phyloP scores from a whole-genome alignment of 495 filamentous ascomycete species.

The Aspergillus campestris region DNA sequence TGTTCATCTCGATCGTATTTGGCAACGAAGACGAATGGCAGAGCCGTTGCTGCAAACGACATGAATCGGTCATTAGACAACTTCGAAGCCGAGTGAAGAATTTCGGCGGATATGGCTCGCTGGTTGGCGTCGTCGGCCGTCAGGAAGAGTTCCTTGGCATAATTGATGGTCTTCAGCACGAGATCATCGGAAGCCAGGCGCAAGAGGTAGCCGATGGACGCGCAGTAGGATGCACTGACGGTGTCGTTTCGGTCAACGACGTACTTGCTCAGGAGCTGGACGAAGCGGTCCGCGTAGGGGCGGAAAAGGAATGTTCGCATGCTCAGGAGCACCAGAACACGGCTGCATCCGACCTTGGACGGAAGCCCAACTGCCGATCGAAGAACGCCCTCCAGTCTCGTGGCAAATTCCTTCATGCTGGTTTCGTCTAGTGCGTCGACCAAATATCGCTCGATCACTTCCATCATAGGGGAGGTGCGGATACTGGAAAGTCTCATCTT shows the following conservation, averaged over 20 bases:
- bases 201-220: slow-evolving; percentile 76
- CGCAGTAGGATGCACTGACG: slow-evolving; percentile 76
- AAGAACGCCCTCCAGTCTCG: slow-evolving; percentile 64
- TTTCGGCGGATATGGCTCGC: slow-evolving; percentile 69
- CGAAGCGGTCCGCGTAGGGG: slow-evolving; percentile 67
- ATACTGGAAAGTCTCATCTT: slow-evolving; percentile 71
- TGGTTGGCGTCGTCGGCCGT: slow-evolving; percentile 63
- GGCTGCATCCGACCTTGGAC: slow-evolving; percentile 82
- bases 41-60: slow-evolving; percentile 57
- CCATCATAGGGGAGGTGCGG: slow-evolving; percentile 81
- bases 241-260: slow-evolving; percentile 87
- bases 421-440: slow-evolving; percentile 67
- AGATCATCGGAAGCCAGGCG: slow-evolving; percentile 63
- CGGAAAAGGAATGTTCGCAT: slow-evolving; percentile 65
- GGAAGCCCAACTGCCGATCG: slow-evolving; percentile 83
- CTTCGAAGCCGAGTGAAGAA: slow-evolving; percentile 71
- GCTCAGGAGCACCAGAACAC: slow-evolving; percentile 78
- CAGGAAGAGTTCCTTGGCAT: slow-evolving; percentile 68
- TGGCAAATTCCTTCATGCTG: slow-evolving; percentile 65
- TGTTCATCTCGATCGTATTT: slow-evolving; percentile 77
- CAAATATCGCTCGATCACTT: slow-evolving; percentile 83
- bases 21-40: slow-evolving; percentile 82
- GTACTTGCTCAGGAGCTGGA: slow-evolving; percentile 67
- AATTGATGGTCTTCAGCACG: slow-evolving; percentile 56
- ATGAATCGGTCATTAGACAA: slow-evolving; percentile 82